These are phyloP conservation scores for Penicillium sp. DNA, from an alignment of 2,329 filamentous ascomycete genomes.

Conservation along the genomic window DNA sequence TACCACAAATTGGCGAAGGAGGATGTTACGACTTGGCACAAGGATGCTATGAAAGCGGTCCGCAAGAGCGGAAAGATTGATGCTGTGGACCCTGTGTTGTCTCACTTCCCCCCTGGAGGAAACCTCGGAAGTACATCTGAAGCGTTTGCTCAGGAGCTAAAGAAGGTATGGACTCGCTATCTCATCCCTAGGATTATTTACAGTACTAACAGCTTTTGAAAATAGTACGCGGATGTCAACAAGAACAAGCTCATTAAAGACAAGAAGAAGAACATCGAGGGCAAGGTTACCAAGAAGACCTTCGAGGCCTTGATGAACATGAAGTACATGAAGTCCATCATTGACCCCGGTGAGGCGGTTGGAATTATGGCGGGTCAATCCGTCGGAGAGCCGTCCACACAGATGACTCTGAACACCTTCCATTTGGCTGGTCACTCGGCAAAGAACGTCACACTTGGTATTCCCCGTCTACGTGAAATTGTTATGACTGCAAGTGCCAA, in stretches of 20 bases:
- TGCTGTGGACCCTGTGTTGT: conserved; percentile 70
- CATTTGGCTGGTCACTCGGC: conserved; percentile 97
- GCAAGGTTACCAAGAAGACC: conserved; percentile 60
- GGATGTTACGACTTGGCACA: conserved; percentile 61
- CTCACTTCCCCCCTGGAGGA: conserved; percentile 70
- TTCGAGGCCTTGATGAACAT: conserved; percentile 83
- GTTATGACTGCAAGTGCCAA: conserved; percentile 91
- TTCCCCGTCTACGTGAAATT: conserved; percentile 93
- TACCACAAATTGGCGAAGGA: conserved; percentile 61
- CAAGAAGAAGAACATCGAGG: conserved; percentile 52
- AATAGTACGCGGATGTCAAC: conserved; percentile 73
- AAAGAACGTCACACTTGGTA: conserved; percentile 98
- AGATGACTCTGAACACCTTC: conserved; percentile 99
- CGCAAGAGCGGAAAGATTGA: conserved; percentile 68
- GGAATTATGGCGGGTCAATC: conserved; percentile 97
- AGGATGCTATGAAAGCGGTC: conserved; percentile 72
- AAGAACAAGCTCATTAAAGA: conserved; percentile 58
- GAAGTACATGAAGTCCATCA: conserved; percentile 87
- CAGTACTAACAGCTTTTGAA: conserved; percentile 17
- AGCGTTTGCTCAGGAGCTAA: conserved; percentile 70
- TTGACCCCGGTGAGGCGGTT: conserved; percentile 93
- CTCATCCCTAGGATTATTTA: background rate
- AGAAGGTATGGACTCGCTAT: conserved; percentile 46
- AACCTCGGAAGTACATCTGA: conserved; percentile 87
- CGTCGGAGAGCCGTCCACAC: conserved; percentile 93